Conservation (phyloP, 1,284 basidiomycete genomes). For the Tremellales sp. region DNA sequence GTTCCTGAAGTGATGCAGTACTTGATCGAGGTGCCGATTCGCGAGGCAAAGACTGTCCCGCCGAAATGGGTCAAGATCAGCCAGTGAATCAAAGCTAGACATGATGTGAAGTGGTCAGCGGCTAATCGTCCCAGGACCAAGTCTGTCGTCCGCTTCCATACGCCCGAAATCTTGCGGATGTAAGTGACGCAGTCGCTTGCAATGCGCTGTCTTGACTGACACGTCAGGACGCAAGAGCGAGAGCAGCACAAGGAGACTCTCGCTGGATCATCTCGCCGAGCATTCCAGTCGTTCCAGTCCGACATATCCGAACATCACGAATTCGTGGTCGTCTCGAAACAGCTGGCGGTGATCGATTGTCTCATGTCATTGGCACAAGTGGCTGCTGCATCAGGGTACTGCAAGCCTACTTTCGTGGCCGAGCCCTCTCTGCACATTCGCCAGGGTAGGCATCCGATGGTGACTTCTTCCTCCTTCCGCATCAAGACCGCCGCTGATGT, state of each 20-base stretch:
- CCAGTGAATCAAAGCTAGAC: constrained; percentile 52
- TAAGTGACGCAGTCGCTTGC: too few species aligned
- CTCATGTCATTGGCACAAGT: constrained; percentile 43
- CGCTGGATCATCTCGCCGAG: constrained; percentile 59
- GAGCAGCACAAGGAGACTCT: constrained; percentile 75
- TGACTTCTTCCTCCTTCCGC: constrained; percentile 63
- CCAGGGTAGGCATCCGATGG: constrained; percentile 65
- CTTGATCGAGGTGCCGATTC: constrained; percentile 70
- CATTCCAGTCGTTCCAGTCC: constrained; percentile 63
- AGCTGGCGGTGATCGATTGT: constrained; percentile 62
- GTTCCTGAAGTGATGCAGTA: constrained; percentile 52
- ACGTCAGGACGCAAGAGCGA: constrained; percentile 58
- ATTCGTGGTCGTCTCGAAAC: constrained; percentile 65
- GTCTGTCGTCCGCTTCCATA: constrained; percentile 69
- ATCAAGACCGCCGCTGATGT: constrained; percentile 64
- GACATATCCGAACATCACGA: constrained; percentile 69
- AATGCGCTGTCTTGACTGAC: too few species aligned
- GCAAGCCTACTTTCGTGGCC: constrained; percentile 72
- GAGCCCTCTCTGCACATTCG: constrained; percentile 50
- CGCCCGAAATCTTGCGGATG: constrained; percentile 65
- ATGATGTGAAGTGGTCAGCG: too few species aligned
- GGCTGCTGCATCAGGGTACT: constrained; percentile 39
- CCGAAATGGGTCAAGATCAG: constrained; percentile 74
- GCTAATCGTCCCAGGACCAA: constrained; percentile 63
- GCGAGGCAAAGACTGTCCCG: constrained; percentile 70